phyloP scores from a whole-genome alignment of 805 yeast species.

The Teunomyces atbi region DNA sequence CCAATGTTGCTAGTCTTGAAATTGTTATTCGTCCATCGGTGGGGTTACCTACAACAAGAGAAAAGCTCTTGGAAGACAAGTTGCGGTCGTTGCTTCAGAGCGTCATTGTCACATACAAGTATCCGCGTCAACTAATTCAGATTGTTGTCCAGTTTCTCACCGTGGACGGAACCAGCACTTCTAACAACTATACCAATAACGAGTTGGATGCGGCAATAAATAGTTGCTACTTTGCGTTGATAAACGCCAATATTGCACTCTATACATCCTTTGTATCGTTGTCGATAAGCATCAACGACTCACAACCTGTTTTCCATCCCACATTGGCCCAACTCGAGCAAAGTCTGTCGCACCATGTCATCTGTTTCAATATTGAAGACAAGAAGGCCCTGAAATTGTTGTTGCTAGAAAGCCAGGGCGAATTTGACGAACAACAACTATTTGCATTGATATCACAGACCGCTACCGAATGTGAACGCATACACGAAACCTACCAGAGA shows the following conservation, averaged over 20 bases:
- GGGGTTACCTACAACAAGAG: constrained; percentile 76
- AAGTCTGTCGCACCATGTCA: constrained; percentile 61
- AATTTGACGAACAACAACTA: constrained; percentile 57
- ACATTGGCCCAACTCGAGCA: constrained; percentile 37
- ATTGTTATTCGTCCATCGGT: constrained; percentile 72
- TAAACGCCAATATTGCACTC: constrained; percentile 78
- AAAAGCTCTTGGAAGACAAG: constrained; percentile 71
- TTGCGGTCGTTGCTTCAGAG: constrained; percentile 60
- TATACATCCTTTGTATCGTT: constrained; percentile 60
- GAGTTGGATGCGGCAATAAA: constrained; percentile 73
- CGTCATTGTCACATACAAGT: constrained; percentile 56
- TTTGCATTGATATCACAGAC: constrained; percentile 52
- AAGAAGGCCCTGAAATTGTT: constrained; percentile 54
- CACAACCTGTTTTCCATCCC: constrained; percentile 45
- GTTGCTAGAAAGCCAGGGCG: constrained; percentile 72
- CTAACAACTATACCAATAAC: constrained; percentile 32
- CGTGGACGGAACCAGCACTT: constrained; percentile 19
- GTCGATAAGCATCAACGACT: constrained; percentile 37
- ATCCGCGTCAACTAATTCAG: constrained; percentile 69
- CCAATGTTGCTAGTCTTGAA: constrained; percentile 75
- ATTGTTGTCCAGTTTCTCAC: constrained; percentile 41
- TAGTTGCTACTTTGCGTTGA: constrained; percentile 67
- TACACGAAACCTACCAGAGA: constrained; percentile 47
- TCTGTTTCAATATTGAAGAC: constrained; percentile 57
- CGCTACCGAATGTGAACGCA: constrained; percentile 43